Evolutionary conservation across 140 eudicot genomes (phyloP), one percentile per base, ranked within the genome.

Genomic region (Ambrosia hybrid): DNA sequence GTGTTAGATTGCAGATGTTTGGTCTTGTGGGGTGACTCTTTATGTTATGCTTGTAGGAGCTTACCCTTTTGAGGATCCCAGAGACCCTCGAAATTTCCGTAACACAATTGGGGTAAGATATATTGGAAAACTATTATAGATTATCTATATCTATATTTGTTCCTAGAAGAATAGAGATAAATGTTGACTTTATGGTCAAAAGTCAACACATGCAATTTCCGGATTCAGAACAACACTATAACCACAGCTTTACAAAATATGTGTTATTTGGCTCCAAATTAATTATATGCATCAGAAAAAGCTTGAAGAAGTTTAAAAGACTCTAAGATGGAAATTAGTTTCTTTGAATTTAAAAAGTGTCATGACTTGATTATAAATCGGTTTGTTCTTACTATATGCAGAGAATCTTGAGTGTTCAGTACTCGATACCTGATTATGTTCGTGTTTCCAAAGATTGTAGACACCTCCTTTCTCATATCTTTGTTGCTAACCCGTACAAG

Each of bases 391-490:
- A 4, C 15, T 65, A 56, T 71, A 65, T 51, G 72, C 87, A 90
- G 96, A 84, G 89, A 78, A 87, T 90, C 73, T 78, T 90, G 89
- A 84, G 91, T 74, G 91, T 79, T 62, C 94, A 87, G 64, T 87
- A 87, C 76, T 75, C 87, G 62, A 90, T 90, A 69, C 95, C 96
- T 15, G 96, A 89, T 67, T 89, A 90, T 76, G 91, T 87, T 41
- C 91, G 94, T 11, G 83, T 89, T 65, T 84, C 96, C 36, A 74
- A 78, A 39, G 91, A 89, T 51, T 89, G 96, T 59, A 73, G 86
- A 69, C 87, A 87, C 52, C 94, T 90, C 21, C 89, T 90, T 68
- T 90, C 95, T 62, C 91, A 73, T 33, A 90, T 90, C 36, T 90
- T 90, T 76, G 96, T 87, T 30, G 86, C 95, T 11, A 87, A 90